Conservation (phyloP, 2,329 filamentous ascomycete species). For the Colletotrichum musicola region DNA sequence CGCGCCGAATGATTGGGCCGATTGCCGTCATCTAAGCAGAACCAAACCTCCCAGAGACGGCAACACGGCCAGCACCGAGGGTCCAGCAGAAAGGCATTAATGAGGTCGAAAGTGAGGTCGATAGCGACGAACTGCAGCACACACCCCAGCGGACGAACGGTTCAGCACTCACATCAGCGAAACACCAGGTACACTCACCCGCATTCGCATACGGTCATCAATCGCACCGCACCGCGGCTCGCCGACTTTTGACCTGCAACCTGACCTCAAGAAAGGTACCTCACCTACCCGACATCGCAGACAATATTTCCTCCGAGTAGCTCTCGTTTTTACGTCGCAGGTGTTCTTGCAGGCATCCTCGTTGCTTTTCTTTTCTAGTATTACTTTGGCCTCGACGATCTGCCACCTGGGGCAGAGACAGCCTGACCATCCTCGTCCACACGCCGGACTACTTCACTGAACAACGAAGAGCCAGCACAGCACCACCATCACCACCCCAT, state of each 20-base stretch:
- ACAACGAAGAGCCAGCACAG: neutral
- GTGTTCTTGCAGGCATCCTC: neutral
- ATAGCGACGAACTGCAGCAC: too few species aligned
- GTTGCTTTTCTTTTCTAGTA: neutral
- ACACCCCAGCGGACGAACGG: neutral
- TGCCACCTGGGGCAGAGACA: constrained; percentile 21
- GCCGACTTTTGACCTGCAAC: neutral
- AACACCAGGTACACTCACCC: neutral
- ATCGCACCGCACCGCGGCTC: constrained; percentile 6
- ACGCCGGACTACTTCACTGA: neutral
- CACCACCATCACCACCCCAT: neutral
- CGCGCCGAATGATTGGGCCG: constrained; percentile 32
- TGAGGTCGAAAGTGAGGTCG: too few species aligned
- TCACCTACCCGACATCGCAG: neutral
- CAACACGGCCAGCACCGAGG: neutral
- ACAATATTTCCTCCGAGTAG: neutral
- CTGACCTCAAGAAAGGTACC: too few species aligned
- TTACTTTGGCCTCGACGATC: neutral
- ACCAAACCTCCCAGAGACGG: constrained; percentile 15
- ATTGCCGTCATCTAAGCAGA: constrained; percentile 21
- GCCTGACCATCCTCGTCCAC: constrained; percentile 7
- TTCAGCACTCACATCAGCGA: constrained; percentile 1
- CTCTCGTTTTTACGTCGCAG: neutral
- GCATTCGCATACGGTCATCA: constrained; percentile 10
- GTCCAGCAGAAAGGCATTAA: too few species aligned